Evolutionary conservation across 225 moss, liverwort and hornwort species (phyloP), one percentile per base, ranked within the genome.

Genomic region (Physcomitrium patens): DNA sequence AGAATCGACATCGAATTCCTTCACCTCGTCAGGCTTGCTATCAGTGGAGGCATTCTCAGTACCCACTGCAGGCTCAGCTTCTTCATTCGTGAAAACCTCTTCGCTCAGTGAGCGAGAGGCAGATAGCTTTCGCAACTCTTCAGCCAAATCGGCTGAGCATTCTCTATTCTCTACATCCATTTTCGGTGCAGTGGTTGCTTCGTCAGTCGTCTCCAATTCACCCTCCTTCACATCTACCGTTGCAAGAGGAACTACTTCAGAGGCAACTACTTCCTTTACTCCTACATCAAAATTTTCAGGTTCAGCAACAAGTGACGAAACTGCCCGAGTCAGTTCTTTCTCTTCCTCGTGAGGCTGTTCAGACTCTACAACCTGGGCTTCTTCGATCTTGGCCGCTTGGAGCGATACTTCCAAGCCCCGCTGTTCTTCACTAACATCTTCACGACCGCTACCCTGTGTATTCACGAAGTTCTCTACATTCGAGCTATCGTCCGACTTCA

Each of bases 81-180:
- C 77, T 63, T 74, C 77, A 28, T 2, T 12, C 10, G 76, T 44
- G 47, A 73, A 59, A 16, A 2, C 60, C 10, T 51, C 14, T 49
- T 76, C 81, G 70, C 27, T 74, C 53, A 71, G 75, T 27, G 70
- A 60, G 37, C 66, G 70, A 61, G 84, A 84, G 48, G 54, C 84
- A 73, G 65, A 60, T 11, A 77, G 45, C 65, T 81, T 85, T 24
- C 5, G 70, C 57, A 85, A 59, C 63, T 81, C 81, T 63, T 82
- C 82, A 42, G 45, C 54, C 63, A 84, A 67, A 47, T 71, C 71
- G 18, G 72, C 60, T 2, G 85, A 76, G 22, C 72, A 75, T 14
- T 50, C 72, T 47, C 71, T 60, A 60, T 47, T 49, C 63, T 63
- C 70, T 15, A 63, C 15, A 3, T 55, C 56, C 51, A 55, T 10